These are phyloP conservation scores for Mucor circinelloides DNA, from an alignment of 371 early-diverging fungal species.

Conservation along the genomic window DNA sequence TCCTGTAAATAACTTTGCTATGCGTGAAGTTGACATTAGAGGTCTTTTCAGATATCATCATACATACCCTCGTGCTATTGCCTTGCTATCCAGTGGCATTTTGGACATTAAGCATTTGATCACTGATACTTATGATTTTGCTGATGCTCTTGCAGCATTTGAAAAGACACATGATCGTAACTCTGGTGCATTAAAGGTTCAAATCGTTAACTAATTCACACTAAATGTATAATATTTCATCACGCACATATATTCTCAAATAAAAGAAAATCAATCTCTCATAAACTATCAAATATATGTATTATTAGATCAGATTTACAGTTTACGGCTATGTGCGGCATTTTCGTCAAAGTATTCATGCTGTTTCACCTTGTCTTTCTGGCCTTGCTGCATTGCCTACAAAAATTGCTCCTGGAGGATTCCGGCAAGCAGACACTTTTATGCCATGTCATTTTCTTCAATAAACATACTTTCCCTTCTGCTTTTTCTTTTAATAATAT, in stretches of 20 bases:
- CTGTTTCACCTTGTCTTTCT: background rate
- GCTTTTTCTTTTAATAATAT: no score
- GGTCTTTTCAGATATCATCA: constrained; percentile 50
- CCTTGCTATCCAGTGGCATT: constrained; percentile 34
- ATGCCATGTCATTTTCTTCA: background rate
- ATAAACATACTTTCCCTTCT: no score
- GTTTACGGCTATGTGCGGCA: background rate
- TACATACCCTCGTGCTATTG: constrained; percentile 48
- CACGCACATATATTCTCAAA: background rate
- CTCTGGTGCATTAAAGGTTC: constrained; percentile 47
- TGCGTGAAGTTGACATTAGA: constrained; percentile 49
- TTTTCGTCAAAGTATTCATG: background rate
- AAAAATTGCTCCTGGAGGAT: no score
- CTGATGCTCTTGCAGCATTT: constrained; percentile 47
- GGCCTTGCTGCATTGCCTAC: no score
- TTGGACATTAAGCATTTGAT: constrained; percentile 46
- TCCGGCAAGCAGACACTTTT: background rate
- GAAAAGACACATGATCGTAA: constrained; percentile 41
- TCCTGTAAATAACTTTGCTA: constrained; percentile 55
- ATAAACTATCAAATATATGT: no score
- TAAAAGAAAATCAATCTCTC: background rate
- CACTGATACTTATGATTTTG: constrained; percentile 44
- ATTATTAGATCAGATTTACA: background rate
- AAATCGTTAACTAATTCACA: constrained; percentile 36
- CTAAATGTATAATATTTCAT: background rate